phyloP scores from a whole-genome alignment of 2,329 filamentous ascomycete genomes.

The Hymenoscyphus occultus region DNA sequence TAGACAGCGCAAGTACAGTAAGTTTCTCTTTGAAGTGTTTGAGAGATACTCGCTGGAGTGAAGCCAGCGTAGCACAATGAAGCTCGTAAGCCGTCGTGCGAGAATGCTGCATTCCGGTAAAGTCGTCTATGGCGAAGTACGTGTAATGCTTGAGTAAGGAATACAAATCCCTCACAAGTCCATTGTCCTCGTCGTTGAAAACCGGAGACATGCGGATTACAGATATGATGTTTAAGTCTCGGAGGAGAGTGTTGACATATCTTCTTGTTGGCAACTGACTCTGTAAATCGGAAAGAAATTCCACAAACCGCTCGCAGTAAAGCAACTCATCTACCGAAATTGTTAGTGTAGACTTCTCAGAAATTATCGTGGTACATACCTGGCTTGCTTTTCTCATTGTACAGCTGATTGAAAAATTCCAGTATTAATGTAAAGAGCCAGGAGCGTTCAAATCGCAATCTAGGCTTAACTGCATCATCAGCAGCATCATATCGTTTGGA shows the following conservation, averaged over 20 bases:
- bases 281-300: conserved; percentile 85
- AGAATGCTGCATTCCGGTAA: conserved; percentile 75
- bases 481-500: conserved; percentile 83
- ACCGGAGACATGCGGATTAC: conserved; percentile 75
- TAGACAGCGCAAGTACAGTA: conserved; percentile 86
- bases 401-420: conserved; percentile 75
- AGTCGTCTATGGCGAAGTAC: conserved; percentile 86
- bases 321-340: conserved; percentile 56
- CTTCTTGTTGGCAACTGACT: conserved; percentile 91
- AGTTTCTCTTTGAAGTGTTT: conserved; percentile 87
- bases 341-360: conserved; percentile 30
- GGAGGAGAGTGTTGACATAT: conserved; percentile 85
- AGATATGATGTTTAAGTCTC: conserved; percentile 79
- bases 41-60: conserved; percentile 72
- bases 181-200: conserved; percentile 71
- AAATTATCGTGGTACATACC: conserved; percentile 37
- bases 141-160: conserved; percentile 82
- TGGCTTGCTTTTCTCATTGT: conserved; percentile 50
- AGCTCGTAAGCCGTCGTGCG: conserved; percentile 71
- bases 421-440: conserved; percentile 88
- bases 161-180: conserved; percentile 76
- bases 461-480: conserved; percentile 74
- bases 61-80: conserved; percentile 75
- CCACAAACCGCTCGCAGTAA: conserved; percentile 91
- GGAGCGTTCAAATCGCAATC: conserved; percentile 83